These are phyloP conservation scores for Terfezia claveryi DNA, from an alignment of 495 filamentous ascomycete genomes.

Conservation along the genomic window DNA sequence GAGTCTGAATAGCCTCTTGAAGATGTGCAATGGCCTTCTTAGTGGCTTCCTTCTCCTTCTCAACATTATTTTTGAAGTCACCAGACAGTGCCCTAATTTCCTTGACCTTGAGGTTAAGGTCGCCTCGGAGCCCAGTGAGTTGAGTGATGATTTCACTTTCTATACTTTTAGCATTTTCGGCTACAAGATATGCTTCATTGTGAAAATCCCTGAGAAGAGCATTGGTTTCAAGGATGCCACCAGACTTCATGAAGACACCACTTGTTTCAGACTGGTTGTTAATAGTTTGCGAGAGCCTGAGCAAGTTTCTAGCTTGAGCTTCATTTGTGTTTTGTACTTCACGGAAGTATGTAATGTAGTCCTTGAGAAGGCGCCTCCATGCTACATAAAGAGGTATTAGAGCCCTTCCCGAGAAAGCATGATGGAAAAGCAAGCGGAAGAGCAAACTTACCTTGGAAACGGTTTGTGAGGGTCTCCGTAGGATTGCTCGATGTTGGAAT, in stretches of 20 bases:
- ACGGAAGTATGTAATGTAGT: constrained; percentile 81
- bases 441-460: constrained; percentile 56
- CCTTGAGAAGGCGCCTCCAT: constrained; percentile 89
- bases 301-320: constrained; percentile 53
- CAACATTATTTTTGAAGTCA: constrained; percentile 83
- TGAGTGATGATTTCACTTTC: constrained; percentile 77
- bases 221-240: constrained; percentile 67
- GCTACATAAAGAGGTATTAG: constrained; percentile 27
- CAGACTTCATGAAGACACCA: constrained; percentile 44
- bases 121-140: constrained; percentile 62
- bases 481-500: constrained; percentile 72
- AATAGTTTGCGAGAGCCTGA: constrained; percentile 63
- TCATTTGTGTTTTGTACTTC: constrained; percentile 87
- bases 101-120: constrained; percentile 87
- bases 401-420: neutral
- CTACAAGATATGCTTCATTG: constrained; percentile 54
- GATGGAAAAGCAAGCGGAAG: constrained; percentile 10
- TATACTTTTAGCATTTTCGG: constrained; percentile 76
- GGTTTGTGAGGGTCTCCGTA: constrained; percentile 69
- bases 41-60: constrained; percentile 54
- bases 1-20: constrained; percentile 55
- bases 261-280: constrained; percentile 55
- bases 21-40: constrained; percentile 49
- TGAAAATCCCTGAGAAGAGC: constrained; percentile 64
- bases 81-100: constrained; percentile 82